These are phyloP conservation scores for Metschnikowia dekortorum DNA, from an alignment of 805 yeast genomes.

Conservation along the genomic window DNA sequence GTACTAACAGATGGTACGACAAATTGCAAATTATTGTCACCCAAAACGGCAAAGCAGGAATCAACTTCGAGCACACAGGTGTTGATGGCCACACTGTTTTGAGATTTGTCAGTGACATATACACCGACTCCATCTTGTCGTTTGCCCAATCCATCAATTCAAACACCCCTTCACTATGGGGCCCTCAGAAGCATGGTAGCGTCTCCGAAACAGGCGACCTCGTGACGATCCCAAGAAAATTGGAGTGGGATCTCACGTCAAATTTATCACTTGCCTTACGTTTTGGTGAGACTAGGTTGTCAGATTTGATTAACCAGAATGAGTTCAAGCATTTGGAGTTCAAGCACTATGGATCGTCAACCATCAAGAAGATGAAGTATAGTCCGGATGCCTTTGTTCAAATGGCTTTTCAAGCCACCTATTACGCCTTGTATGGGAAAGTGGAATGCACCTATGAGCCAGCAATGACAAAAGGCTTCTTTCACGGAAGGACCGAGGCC, in stretches of 20 bases:
- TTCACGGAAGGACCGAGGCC: constrained; percentile 93
- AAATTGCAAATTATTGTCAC: constrained; percentile 85
- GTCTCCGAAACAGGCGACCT: constrained; percentile 31
- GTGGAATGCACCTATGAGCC: constrained; percentile 95
- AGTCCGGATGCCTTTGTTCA: constrained; percentile 95
- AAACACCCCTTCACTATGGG: constrained; percentile 70
- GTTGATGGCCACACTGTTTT: constrained; percentile 94
- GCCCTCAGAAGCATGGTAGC: constrained; percentile 19
- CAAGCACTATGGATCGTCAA: constrained; percentile 64
- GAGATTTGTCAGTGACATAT: constrained; percentile 82
- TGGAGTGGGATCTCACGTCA: constrained; percentile 80
- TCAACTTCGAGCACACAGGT: constrained; percentile 91
- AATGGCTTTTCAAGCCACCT: constrained; percentile 90
- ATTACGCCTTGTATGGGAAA: constrained; percentile 86
- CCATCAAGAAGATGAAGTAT: constrained; percentile 77
- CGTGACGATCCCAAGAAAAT: constrained; percentile 73
- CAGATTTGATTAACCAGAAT: constrained; percentile 84
- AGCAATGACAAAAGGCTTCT: constrained; percentile 85
- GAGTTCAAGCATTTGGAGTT: constrained; percentile 82
- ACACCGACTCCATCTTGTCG: constrained; percentile 83
- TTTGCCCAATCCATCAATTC: constrained; percentile 81
- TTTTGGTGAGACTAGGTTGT: constrained; percentile 85
- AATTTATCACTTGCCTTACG: constrained; percentile 75
- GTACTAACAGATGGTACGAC: constrained; percentile 94
- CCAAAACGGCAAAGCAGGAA: constrained; percentile 86